Base-by-base conservation (phyloP, 2,329 filamentous ascomycete genomes). In the Colletotrichum godetiae region DNA sequence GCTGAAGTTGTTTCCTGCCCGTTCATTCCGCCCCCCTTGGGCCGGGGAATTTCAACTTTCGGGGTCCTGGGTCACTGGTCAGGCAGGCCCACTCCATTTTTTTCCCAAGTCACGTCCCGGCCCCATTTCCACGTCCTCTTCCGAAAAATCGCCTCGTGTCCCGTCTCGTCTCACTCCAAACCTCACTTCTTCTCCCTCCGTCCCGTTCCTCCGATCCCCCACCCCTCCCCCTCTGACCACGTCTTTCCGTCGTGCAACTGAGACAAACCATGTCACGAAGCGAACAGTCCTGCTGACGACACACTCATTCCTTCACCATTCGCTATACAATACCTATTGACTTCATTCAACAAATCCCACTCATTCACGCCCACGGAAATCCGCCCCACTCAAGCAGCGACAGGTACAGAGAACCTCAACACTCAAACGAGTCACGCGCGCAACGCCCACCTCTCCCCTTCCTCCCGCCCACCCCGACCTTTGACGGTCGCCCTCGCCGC, bases 91-190 rank as follows among this genome's bases (percentile, higher is more conserved):
- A 42, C 65, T 42, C 69, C 67, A 70, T 67, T 57, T 60, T 70
- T 70, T 66, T 37, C 31, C n/a, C n/a, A 58, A 70, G 55, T 73
- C 70, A 70, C 46, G 59, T 69, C 66, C 55, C 66, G 70, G 70
- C 66, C 60, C 53, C 55, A 69, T 58, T 61, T 65, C 67, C 70
- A 69, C 66, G 60, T 59, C 70, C 46, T 69, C 57, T 57, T n/a
- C 70, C 70, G 70, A 70, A 73, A 73, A 73, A 65, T 70, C 70
- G 70, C 70, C 70, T 73, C 67, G 70, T 70, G 70, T 73, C 66
- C 66, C 66, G 69, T 64, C 69, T 72, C 66, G 60, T 64, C 69
- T 72, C 65, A 68, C 67, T 27, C 46, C 15, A 65, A 60, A 46
- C 67, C 53, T 70, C 66, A 49, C 55, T 31, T 33, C 37, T 22